These are phyloP conservation scores for Agrocybe pediades DNA, from an alignment of 768 basidiomycete species.

Conservation along the genomic window DNA sequence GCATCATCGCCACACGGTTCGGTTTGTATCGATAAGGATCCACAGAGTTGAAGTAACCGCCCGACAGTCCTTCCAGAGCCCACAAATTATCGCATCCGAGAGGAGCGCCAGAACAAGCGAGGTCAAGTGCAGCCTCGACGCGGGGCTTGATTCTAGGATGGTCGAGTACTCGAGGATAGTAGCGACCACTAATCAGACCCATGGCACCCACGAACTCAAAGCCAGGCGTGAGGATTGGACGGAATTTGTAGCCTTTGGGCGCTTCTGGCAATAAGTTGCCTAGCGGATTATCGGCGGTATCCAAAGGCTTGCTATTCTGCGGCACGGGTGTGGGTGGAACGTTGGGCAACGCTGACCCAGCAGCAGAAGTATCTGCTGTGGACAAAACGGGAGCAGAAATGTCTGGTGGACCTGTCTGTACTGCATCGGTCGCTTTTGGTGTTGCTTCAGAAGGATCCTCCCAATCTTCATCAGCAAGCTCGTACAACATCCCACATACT, in stretches of 20 bases:
- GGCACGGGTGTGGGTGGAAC: not conserved
- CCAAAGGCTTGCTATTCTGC: not conserved
- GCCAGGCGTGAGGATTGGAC: conserved; percentile 61
- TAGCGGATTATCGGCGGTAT: conserved; percentile 5
- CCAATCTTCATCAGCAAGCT: conserved; percentile 78
- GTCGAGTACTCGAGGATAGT: conserved; percentile 71
- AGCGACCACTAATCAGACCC: conserved; percentile 74
- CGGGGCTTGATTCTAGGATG: conserved; percentile 58
- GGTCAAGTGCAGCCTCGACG: conserved; percentile 40
- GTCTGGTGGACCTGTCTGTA: not conserved
- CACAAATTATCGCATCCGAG: conserved; percentile 55
- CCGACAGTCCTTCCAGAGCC: conserved; percentile 70
- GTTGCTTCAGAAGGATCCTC: conserved; percentile 36
- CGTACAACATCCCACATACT: conserved; percentile 74
- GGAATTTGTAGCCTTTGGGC: conserved; percentile 70
- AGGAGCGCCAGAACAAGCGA: conserved; percentile 37
- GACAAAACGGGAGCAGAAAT: not conserved
- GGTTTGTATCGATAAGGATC: conserved; percentile 65
- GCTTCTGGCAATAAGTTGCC: conserved; percentile 47
- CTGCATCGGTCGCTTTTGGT: conserved; percentile 3
- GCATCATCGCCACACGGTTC: conserved; percentile 55
- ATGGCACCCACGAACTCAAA: conserved; percentile 70
- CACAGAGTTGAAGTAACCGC: conserved; percentile 69
- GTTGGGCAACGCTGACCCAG: not conserved
- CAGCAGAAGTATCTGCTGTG: conserved; percentile 3